Percentiles rank a stretch among this genome's conserved stretches.
Conservation (phyloP, 2,329 filamentous ascomycete genomes). For the Leptosphaerulina australis region DNA sequence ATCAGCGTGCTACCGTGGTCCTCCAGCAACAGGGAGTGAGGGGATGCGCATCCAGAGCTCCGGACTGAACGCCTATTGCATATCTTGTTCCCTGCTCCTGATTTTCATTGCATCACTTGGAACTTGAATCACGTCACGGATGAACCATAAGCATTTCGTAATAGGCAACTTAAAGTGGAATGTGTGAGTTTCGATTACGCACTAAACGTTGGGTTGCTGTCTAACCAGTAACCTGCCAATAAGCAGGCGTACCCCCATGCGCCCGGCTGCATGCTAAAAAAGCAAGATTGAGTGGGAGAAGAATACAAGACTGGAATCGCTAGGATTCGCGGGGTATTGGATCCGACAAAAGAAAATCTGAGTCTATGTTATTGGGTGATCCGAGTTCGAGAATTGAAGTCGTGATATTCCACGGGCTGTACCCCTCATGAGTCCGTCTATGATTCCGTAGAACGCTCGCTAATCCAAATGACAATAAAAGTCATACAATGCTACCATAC, state of each 20-base stretch:
- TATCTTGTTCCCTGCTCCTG: slow-evolving; percentile 27
- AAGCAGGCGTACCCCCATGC: slow-evolving; percentile 34
- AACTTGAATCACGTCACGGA: slow-evolving; percentile 44
- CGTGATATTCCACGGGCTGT: slow-evolving; percentile 37
- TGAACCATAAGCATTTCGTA: slow-evolving; percentile 40
- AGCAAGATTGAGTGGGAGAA: slow-evolving; percentile 35
- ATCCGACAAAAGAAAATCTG: slow-evolving; percentile 39
- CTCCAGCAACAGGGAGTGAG: slow-evolving; percentile 1
- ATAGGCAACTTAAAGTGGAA: slow-evolving; percentile 30
- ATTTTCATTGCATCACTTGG: slow-evolving; percentile 38
- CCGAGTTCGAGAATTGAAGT: slow-evolving; percentile 33
- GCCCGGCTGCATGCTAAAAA: slow-evolving; percentile 26
- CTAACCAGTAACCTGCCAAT: slow-evolving; percentile 38
- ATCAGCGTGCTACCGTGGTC: slow-evolving; percentile 2
- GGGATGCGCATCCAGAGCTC: slow-evolving; percentile 16
- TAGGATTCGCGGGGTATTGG: slow-evolving; percentile 45
- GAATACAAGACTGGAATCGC: slow-evolving; percentile 43
- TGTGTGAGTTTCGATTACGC: slow-evolving; percentile 41
- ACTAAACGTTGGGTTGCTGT: slow-evolving; percentile 40
- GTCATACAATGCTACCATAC: slow-evolving; percentile 41
- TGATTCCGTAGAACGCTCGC: slow-evolving; percentile 42
- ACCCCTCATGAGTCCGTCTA: slow-evolving; percentile 38
- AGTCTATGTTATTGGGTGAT: slow-evolving; percentile 32
- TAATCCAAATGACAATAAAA: slow-evolving; percentile 31
- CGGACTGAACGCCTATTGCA: slow-evolving; percentile 20